Percentiles rank a stretch among this genome's conserved stretches.
Conservation (phyloP, 2,329 filamentous ascomycete genomes). For the Drechslera avenae region DNA sequence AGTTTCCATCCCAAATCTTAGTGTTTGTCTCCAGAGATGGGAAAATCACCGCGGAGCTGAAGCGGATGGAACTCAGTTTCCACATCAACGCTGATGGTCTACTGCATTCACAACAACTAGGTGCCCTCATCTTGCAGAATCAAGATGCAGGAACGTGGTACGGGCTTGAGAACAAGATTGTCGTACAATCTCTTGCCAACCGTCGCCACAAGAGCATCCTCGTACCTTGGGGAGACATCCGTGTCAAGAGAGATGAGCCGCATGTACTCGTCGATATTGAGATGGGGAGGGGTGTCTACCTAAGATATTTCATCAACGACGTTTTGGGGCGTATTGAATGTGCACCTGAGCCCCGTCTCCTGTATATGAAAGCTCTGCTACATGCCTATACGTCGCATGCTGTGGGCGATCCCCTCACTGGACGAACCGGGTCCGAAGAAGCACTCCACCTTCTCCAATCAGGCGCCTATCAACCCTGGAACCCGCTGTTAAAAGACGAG, state of each 20-base stretch:
- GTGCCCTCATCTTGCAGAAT: slow-evolving; percentile 53
- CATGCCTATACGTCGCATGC: slow-evolving; percentile 67
- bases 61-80: slow-evolving; percentile 61
- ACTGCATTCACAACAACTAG: slow-evolving; percentile 58
- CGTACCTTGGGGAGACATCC: slow-evolving; percentile 55
- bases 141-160: slow-evolving; percentile 67
- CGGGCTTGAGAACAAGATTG: slow-evolving; percentile 63
- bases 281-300: slow-evolving; percentile 49
- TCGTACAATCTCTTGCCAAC: slow-evolving; percentile 57
- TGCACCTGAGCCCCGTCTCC: slow-evolving; percentile 59
- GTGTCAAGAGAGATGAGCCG: slow-evolving; percentile 25
- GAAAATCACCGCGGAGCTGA: slow-evolving; percentile 56
- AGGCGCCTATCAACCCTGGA: slow-evolving; percentile 53
- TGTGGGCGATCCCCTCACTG: slow-evolving; percentile 63
- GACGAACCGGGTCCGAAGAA: slow-evolving; percentile 66
- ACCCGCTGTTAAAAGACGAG: slow-evolving; percentile 9
- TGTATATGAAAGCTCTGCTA: slow-evolving; percentile 62
- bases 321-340: slow-evolving; percentile 63
- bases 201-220: slow-evolving; percentile 57
- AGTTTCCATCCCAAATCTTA: slow-evolving; percentile 50
- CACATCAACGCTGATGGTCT: slow-evolving; percentile 51
- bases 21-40: slow-evolving; percentile 52
- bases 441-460: slow-evolving; percentile 58
- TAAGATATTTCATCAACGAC: slow-evolving; percentile 60
- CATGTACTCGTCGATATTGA: slow-evolving; percentile 54